Evolutionary conservation across 495 filamentous ascomycete genomes (phyloP).

Genomic region (Penicillium lagena): DNA sequence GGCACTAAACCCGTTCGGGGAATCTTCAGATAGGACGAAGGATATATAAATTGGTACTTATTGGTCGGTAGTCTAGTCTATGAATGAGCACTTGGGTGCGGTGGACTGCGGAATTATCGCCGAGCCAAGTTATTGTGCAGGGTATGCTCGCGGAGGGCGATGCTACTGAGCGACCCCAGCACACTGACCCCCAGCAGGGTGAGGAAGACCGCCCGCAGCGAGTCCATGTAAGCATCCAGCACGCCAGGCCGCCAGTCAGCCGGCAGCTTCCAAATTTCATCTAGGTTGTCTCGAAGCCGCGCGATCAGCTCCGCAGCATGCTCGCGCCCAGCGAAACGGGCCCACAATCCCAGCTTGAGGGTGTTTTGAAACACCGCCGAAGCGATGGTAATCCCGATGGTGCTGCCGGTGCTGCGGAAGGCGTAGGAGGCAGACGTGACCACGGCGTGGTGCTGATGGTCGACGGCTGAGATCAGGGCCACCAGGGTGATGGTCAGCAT

Average conservation of each 20-base stretch:
- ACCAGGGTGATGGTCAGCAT: conserved; percentile 77
- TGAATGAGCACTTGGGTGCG: neutral
- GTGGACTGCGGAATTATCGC: conserved; percentile 18
- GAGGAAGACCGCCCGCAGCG: conserved; percentile 69
- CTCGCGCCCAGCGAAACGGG: conserved; percentile 58
- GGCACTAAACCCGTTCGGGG: too few species aligned
- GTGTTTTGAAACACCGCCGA: conserved; percentile 75
- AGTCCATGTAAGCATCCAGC: conserved; percentile 66
- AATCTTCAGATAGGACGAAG: too few species aligned
- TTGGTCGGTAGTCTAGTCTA: too few species aligned
- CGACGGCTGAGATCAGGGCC: conserved; percentile 73
- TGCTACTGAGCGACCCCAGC: conserved; percentile 51
- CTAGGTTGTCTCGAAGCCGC: conserved; percentile 65
- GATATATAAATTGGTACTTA: too few species aligned
- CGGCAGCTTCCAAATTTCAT: conserved; percentile 65
- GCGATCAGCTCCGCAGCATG: conserved; percentile 63
- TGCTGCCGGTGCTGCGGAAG: conserved; percentile 75
- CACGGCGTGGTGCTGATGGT: conserved; percentile 77
- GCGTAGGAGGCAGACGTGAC: conserved; percentile 79
- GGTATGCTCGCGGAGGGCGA: conserved; percentile 72
- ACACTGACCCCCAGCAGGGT: conserved; percentile 56
- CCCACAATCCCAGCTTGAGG: conserved; percentile 51
- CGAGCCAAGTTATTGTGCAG: conserved; percentile 66
- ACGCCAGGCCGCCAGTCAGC: conserved; percentile 64
- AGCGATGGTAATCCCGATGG: conserved; percentile 75